Conservation (phyloP, 768 basidiomycete species). For the Boletus subparvulus region DNA sequence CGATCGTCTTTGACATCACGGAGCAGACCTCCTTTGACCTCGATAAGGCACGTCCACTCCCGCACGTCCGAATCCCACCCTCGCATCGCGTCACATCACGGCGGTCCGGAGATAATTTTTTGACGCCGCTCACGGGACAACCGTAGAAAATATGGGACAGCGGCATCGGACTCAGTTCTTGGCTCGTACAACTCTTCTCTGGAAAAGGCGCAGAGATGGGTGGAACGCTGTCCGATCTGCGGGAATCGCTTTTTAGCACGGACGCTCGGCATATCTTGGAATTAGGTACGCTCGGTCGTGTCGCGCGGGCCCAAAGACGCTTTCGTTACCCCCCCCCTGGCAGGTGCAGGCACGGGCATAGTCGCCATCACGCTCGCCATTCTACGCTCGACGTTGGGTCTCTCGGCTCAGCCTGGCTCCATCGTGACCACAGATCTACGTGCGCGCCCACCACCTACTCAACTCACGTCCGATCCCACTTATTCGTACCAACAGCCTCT, state of each 20-base stretch:
- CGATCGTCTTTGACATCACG: slow-evolving; percentile 45
- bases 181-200: slow-evolving; percentile 51
- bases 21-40: slow-evolving; percentile 91
- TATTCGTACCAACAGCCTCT: slow-evolving; percentile 51
- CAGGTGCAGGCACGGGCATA: slow-evolving; percentile 85
- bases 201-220: not conserved
- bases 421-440: slow-evolving; percentile 73
- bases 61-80: no score
- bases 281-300: slow-evolving; percentile 49
- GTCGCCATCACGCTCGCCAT: slow-evolving; percentile 67
- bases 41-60: slow-evolving; percentile 68
- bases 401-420: slow-evolving; percentile 23
- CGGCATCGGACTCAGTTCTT: slow-evolving; percentile 81
- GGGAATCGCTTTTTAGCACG: slow-evolving; percentile 40
- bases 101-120: not conserved
- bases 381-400: slow-evolving; percentile 42
- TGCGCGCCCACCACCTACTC: slow-evolving; percentile 34
- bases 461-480: not conserved
- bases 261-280: slow-evolving; percentile 55
- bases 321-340: not conserved
- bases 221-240: slow-evolving; percentile 20
- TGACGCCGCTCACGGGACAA: slow-evolving; percentile 13
- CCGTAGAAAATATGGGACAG: slow-evolving; percentile 95
- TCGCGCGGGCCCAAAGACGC: not conserved
- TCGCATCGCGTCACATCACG: not conserved